Percentiles rank a stretch among this genome's conserved stretches.
Evolutionary conservation across 2,329 filamentous ascomycete species (phyloP).

Genomic region (Fusarium armeniacum): DNA sequence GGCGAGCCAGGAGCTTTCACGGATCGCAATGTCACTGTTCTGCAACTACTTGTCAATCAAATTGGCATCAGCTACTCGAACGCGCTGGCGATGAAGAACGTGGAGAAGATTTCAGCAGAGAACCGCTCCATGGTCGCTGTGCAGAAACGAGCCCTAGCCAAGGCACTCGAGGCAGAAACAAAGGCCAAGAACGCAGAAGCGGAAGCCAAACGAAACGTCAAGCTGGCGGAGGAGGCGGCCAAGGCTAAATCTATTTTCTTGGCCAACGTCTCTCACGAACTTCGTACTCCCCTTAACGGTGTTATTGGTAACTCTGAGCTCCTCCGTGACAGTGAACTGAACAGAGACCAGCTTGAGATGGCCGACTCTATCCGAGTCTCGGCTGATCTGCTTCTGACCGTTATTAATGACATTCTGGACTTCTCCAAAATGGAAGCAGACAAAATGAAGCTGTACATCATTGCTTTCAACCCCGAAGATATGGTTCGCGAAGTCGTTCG

Average conservation of each 20-base stretch:
- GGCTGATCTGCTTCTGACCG: slow-evolving; percentile 86
- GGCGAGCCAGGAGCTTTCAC: slow-evolving; percentile 82
- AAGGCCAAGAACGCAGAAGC: slow-evolving; percentile 84
- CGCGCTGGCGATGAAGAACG: slow-evolving; percentile 75
- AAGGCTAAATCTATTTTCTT: slow-evolving; percentile 87
- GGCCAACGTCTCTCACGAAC: slow-evolving; percentile 84
- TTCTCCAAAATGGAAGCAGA: slow-evolving; percentile 95
- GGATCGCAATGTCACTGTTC: slow-evolving; percentile 76
- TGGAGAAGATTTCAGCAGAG: slow-evolving; percentile 82
- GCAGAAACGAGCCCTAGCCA: slow-evolving; percentile 79
- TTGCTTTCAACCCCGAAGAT: slow-evolving; percentile 76
- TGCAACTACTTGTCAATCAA: slow-evolving; percentile 82
- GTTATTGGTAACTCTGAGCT: slow-evolving; percentile 92
- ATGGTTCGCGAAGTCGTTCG: slow-evolving; percentile 77
- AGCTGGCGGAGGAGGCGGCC: slow-evolving; percentile 85
- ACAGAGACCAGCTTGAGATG: slow-evolving; percentile 84
- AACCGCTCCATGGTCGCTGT: slow-evolving; percentile 83
- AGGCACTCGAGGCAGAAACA: slow-evolving; percentile 79
- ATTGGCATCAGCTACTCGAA: slow-evolving; percentile 81
- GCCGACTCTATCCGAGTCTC: slow-evolving; percentile 89
- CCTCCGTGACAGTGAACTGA: slow-evolving; percentile 79
- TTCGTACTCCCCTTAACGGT: slow-evolving; percentile 86
- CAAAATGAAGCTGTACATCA: slow-evolving; percentile 84
- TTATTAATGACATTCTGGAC: slow-evolving; percentile 97
- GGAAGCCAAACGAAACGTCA: slow-evolving; percentile 82